phyloP scores from a whole-genome alignment of 306 rosid species.

The Hippophae rhamnoides region DNA sequence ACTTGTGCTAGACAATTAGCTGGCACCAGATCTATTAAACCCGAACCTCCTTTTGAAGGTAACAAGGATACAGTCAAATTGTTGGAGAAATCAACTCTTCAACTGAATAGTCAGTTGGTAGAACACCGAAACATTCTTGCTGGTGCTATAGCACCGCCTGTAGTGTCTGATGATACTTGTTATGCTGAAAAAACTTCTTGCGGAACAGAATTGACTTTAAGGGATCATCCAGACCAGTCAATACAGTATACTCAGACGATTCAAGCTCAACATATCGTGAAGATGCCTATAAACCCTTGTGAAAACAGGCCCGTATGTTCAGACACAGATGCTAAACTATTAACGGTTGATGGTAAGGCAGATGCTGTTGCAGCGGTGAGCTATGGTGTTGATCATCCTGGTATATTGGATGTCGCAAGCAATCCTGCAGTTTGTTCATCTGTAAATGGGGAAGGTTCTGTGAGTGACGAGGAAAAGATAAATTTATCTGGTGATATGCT shows the following conservation, averaged over 20 bases:
- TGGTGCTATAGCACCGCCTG: slow-evolving; percentile 16
- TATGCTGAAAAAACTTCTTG: slow-evolving; percentile 24
- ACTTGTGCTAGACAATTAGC: slow-evolving; percentile 20
- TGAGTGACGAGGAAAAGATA: slow-evolving; percentile 72
- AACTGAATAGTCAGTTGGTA: slow-evolving; percentile 19
- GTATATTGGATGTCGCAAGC: slow-evolving; percentile 34
- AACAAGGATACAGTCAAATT: slow-evolving; percentile 24
- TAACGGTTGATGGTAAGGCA: slow-evolving; percentile 24
- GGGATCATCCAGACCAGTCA: slow-evolving; percentile 18
- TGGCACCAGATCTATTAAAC: slow-evolving; percentile 36
- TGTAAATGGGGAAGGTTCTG: slow-evolving; percentile 43
- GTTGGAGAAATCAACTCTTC: slow-evolving; percentile 24
- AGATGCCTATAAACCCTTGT: slow-evolving; percentile 27
- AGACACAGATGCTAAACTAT: slow-evolving; percentile 18
- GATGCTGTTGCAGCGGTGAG: slow-evolving; percentile 21
- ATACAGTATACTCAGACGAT: slow-evolving; percentile 13
- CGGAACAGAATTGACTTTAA: slow-evolving; percentile 23
- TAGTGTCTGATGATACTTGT: slow-evolving; percentile 13
- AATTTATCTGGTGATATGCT: slow-evolving; percentile 51
- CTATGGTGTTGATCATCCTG: slow-evolving; percentile 18
- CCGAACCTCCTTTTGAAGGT: slow-evolving; percentile 34
- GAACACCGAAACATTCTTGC: slow-evolving; percentile 24
- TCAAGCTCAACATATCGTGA: slow-evolving; percentile 14
- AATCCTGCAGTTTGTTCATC: slow-evolving; percentile 26
- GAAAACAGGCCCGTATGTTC: slow-evolving; percentile 1